Base-by-base conservation (phyloP, 306 rosid species). In the Citrullus mucosospermus region DNA sequence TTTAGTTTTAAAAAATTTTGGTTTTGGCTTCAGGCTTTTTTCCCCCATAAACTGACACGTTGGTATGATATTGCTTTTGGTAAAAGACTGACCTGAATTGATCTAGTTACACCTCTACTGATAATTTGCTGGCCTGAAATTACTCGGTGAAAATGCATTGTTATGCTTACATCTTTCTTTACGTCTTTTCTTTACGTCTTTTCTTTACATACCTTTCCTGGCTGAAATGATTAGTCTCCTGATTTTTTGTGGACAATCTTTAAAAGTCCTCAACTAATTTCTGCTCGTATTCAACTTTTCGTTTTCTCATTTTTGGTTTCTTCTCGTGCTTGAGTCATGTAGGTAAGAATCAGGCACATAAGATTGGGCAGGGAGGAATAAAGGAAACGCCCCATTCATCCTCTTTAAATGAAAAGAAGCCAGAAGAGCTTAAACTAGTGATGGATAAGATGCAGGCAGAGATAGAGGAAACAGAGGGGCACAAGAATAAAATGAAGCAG, bases 331-430 rank as follows among this genome's bases (percentile, higher is more conserved):
- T 55, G 80, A 51, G n/a, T 56, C 4, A 77, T 85, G 38, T 87
- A 91, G 97, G 93, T 67, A 80, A 87, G 80, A 89, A 85, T 80
- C 84, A 82, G 38, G 86, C 14, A 55, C 76, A 82, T 78, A 85
- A 83, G 80, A 75, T 82, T 63, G 1, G 38, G 83, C 83, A 75
- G 6, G 88, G 87, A 89, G 85, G 73, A 30, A 70, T 84, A 15
- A 79, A 71, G 63, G 85, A 85, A 78, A 79, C 78, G 75, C 80
- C 86, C 20, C 62, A 61, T 63, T 80, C 81, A 43, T 30, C 84
- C 60, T 81, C 81, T 76, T 81, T 71, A 6, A 76, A 85, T 62
- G 81, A 80, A 77, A 76, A 79, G 73, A 85, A 78, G 61, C 85
- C 79, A 13, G 83, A 70, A 61, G 82, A 82, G 78, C 58, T 81